phyloP scores from a whole-genome alignment of 768 basidiomycete species.

The Mycena polygramma region DNA sequence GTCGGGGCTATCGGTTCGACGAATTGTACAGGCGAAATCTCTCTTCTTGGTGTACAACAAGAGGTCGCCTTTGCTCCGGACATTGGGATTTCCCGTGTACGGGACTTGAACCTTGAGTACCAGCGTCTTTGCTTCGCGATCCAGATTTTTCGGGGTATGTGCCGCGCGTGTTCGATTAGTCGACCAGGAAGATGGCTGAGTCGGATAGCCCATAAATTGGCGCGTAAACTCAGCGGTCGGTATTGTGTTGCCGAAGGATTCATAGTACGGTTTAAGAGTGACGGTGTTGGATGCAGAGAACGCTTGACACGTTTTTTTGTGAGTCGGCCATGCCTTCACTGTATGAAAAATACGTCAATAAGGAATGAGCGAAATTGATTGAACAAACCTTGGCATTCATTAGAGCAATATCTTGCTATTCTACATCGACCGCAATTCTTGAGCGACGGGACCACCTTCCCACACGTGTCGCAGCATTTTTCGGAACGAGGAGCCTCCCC shows the following conservation, averaged over 20 bases:
- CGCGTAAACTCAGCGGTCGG: slow-evolving; percentile 37
- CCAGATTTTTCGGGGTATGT: slow-evolving; percentile 38
- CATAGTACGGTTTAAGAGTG: slow-evolving; percentile 61
- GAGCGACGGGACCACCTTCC: slow-evolving; percentile 49
- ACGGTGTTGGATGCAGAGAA: slow-evolving; percentile 60
- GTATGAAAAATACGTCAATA: not conserved
- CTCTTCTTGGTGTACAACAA: slow-evolving; percentile 67
- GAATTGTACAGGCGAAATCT: slow-evolving; percentile 62
- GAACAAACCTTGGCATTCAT: slow-evolving; percentile 65
- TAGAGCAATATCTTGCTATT: slow-evolving; percentile 64
- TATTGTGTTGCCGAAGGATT: slow-evolving; percentile 40
- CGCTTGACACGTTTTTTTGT: slow-evolving; percentile 62
- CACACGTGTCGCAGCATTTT: slow-evolving; percentile 56
- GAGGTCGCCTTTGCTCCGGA: slow-evolving; percentile 42
- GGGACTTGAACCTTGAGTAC: slow-evolving; percentile 68
- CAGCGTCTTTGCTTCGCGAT: slow-evolving; percentile 22
- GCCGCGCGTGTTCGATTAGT: slow-evolving; percentile 19
- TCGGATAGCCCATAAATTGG: slow-evolving; percentile 23
- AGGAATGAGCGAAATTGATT: not conserved
- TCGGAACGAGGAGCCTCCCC: slow-evolving; percentile 56
- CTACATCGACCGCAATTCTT: slow-evolving; percentile 61
- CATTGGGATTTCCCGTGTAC: slow-evolving; percentile 30
- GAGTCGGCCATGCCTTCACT: slow-evolving; percentile 63
- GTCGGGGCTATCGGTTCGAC: slow-evolving; percentile 44
- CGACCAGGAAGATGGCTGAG: slow-evolving; percentile 17